These are phyloP conservation scores for Schoenoplectus tabernaemontani DNA, from an alignment of 202 grass and related monocot genomes.

Conservation along the genomic window DNA sequence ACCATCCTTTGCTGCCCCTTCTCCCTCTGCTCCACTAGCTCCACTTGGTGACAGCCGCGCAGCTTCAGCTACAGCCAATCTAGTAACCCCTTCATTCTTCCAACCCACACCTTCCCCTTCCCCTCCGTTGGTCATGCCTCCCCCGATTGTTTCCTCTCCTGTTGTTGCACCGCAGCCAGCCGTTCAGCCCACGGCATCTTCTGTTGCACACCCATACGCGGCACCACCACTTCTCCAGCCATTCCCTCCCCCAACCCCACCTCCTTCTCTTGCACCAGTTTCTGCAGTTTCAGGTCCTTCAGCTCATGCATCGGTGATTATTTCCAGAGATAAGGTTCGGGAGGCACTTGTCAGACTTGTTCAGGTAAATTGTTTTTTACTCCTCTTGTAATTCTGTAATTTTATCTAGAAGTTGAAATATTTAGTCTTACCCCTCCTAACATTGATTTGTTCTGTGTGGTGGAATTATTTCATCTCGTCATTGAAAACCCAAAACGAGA, in stretches of 20 bases:
- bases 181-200: constrained; percentile 30
- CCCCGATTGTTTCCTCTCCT: constrained; percentile 25
- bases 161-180: constrained; percentile 35
- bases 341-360: constrained; percentile 60
- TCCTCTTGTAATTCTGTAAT: not conserved
- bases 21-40: constrained; percentile 38
- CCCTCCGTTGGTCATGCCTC: constrained; percentile 22
- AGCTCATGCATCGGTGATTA: constrained; percentile 27
- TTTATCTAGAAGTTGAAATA: not conserved
- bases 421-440: not conserved
- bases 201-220: constrained; percentile 37
- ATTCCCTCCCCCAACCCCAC: constrained; percentile 58
- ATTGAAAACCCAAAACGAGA: not conserved
- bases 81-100: constrained; percentile 65
- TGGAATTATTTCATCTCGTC: not conserved
- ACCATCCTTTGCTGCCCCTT: constrained; percentile 33
- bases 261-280: constrained; percentile 52
- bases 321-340: constrained; percentile 72
- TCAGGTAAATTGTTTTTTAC: constrained; percentile 41
- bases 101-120: constrained; percentile 42
- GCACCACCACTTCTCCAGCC: constrained; percentile 59
- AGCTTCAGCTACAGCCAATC: constrained; percentile 31
- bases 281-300: constrained; percentile 19
- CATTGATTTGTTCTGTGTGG: not conserved
- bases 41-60: constrained; percentile 34